Evolutionary conservation across 371 early-diverging fungal species (phyloP).

Genomic region (Rhizopus sp.): DNA sequence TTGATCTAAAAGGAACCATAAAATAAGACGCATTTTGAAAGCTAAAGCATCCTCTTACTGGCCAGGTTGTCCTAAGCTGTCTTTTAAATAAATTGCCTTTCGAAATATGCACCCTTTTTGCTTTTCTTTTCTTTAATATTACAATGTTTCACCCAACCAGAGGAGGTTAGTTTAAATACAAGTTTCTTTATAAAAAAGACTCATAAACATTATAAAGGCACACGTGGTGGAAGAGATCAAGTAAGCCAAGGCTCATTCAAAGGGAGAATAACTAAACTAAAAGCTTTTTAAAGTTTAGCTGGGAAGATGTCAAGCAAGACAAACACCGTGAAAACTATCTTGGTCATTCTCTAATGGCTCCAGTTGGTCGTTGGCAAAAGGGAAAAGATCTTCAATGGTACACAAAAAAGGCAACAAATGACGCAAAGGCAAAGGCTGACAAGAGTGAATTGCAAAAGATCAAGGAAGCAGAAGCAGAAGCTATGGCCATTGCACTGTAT

Average conservation of each 20-base stretch:
- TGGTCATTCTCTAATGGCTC: slow-evolving; percentile 82
- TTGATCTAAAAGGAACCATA: too few relatives aligned
- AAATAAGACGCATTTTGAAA: too few relatives aligned
- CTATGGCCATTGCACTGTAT: slow-evolving; percentile 79
- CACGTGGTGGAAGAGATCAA: slow-evolving; percentile 67
- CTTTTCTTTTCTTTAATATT: background rate
- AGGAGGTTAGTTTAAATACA: slow-evolving; percentile 37
- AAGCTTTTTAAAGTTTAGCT: slow-evolving; percentile 36
- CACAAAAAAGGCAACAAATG: slow-evolving; percentile 56
- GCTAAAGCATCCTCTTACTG: too few relatives aligned
- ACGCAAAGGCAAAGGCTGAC: slow-evolving; percentile 24
- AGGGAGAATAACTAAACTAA: background rate
- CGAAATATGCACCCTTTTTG: too few relatives aligned
- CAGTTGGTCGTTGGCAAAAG: slow-evolving; percentile 75
- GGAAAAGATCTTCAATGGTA: slow-evolving; percentile 78
- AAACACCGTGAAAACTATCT: slow-evolving; percentile 86
- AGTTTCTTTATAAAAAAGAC: slow-evolving; percentile 7
- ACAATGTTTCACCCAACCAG: slow-evolving; percentile 54
- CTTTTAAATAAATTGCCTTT: too few relatives aligned
- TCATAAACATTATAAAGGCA: slow-evolving; percentile 37
- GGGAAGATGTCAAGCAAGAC: slow-evolving; percentile 81
- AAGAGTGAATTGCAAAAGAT: slow-evolving; percentile 62
- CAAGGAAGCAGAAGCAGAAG: slow-evolving; percentile 79
- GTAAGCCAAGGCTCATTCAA: slow-evolving; percentile 21
- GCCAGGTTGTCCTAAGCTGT: too few relatives aligned